Evolutionary conservation across 805 yeast species (phyloP).

Genomic region (Yarrowia bubula): DNA sequence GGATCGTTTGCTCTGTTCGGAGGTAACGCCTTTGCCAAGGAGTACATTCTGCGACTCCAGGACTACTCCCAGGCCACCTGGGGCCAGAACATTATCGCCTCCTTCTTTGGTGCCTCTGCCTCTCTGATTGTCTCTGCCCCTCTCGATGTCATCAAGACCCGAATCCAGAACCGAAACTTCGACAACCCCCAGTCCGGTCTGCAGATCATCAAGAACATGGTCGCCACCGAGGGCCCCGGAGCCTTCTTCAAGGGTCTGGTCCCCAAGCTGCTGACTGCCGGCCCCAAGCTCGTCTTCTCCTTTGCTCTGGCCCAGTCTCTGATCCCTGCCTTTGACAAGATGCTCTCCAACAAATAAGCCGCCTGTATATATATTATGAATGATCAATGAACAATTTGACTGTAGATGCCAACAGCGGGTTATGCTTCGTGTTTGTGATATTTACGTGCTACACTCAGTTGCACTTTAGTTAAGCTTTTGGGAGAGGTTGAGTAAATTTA

Average conservation of each 20-base stretch:
- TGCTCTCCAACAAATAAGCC: slow-evolving; percentile 41
- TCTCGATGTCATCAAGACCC: slow-evolving; percentile 94
- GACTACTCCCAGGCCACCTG: slow-evolving; percentile 93
- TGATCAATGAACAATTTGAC: background rate
- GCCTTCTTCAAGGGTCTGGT: slow-evolving; percentile 96
- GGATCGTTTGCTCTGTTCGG: slow-evolving; percentile 98
- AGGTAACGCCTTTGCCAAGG: slow-evolving; percentile 98
- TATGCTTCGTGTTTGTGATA: too few species aligned
- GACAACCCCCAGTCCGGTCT: slow-evolving; percentile 94
- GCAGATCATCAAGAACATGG: slow-evolving; percentile 88
- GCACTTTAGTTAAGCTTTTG: too few species aligned
- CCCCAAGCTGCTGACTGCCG: slow-evolving; percentile 94
- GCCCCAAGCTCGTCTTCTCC: slow-evolving; percentile 97
- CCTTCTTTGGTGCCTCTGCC: slow-evolving; percentile 95
- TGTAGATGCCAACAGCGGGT: too few species aligned
- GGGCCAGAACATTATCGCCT: slow-evolving; percentile 90
- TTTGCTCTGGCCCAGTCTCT: slow-evolving; percentile 95
- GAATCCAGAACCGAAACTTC: slow-evolving; percentile 95
- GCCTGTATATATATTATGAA: slow-evolving; percentile 13
- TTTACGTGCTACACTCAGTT: too few species aligned
- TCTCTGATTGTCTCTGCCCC: slow-evolving; percentile 97
- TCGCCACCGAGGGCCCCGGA: slow-evolving; percentile 82
- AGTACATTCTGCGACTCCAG: slow-evolving; percentile 78
- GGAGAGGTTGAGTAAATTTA: too few species aligned
- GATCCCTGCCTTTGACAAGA: slow-evolving; percentile 90